Conservation (phyloP, 371 early-diverging fungal species). For the Pancytospora epiphaga region DNA sequence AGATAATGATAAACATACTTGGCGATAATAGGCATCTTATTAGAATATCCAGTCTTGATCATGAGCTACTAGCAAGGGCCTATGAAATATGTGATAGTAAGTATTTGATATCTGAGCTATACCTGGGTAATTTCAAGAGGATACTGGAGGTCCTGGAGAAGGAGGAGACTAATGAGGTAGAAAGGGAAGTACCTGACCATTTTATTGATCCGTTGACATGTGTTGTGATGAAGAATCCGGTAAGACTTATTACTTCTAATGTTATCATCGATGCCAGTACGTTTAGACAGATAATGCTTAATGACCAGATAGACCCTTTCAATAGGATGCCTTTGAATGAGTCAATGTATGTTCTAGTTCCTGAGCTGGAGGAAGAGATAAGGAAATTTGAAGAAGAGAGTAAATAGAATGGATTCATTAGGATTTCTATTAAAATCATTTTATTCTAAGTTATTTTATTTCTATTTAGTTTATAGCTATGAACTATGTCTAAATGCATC, state of each 20-base stretch:
- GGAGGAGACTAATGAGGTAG: neutral
- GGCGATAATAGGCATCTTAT: neutral
- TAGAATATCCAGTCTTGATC: neutral
- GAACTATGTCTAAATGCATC: no score
- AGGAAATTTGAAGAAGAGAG: conserved; percentile 20
- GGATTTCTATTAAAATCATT: no score
- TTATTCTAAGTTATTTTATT: no score
- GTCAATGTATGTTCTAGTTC: conserved; percentile 68
- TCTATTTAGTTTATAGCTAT: no score
- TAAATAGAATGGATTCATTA: conserved; percentile 10
- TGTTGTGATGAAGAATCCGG: conserved; percentile 85
- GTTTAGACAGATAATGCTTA: conserved; percentile 78
- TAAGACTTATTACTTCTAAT: conserved; percentile 75
- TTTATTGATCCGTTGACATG: conserved; percentile 76
- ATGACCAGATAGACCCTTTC: conserved; percentile 84
- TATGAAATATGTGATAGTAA: neutral
- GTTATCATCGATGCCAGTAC: conserved; percentile 77
- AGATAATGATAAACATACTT: conserved; percentile 2
- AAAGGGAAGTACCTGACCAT: conserved; percentile 64
- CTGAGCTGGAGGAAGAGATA: conserved; percentile 49
- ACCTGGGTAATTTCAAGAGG: neutral
- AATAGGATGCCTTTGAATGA: conserved; percentile 73
- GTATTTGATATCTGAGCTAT: neutral
- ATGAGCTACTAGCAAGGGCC: neutral
- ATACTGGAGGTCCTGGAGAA: neutral